Conservation (phyloP, 1,284 basidiomycete genomes). For the Austroboletus olivaceoglutinosus region DNA sequence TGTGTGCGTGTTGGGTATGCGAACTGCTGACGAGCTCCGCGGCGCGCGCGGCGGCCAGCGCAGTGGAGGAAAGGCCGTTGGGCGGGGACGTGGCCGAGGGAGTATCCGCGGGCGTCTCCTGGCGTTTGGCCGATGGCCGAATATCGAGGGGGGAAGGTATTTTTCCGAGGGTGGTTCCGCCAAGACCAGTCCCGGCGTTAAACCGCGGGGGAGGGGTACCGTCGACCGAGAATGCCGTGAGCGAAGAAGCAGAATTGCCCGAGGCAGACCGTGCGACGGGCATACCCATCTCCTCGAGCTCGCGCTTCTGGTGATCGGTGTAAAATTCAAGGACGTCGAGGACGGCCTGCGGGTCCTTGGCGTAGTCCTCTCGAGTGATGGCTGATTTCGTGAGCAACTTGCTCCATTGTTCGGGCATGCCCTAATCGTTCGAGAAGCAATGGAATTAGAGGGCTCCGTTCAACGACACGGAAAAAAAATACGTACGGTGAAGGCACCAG, state of each 20-base stretch:
- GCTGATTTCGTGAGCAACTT: conserved; percentile 94
- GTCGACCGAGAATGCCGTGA: conserved; percentile 34
- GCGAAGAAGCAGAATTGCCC: conserved; percentile 19
- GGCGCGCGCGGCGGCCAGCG: conserved; percentile 51
- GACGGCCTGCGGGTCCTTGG: conserved; percentile 95
- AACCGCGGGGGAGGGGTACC: conserved; percentile 67
- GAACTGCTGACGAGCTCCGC: conserved; percentile 65
- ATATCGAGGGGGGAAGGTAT: conserved; percentile 39
- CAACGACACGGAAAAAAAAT: background rate
- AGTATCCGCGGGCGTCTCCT: conserved; percentile 54
- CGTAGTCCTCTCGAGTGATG: conserved; percentile 97
- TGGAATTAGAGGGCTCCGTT: background rate
- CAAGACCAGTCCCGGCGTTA: conserved; percentile 83
- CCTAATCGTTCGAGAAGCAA: conserved; percentile 44
- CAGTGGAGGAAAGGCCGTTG: conserved; percentile 42
- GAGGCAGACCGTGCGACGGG: conserved; percentile 28
- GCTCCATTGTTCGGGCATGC: conserved; percentile 96
- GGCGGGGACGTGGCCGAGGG: conserved; percentile 16
- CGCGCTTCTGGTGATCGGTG: conserved; percentile 95
- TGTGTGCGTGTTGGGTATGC: conserved; percentile 45
- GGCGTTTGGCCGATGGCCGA: conserved; percentile 47
- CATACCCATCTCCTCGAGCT: conserved; percentile 64
- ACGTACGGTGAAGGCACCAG: conserved; percentile 85
- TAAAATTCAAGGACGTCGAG: conserved; percentile 98
- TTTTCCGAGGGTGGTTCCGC: conserved; percentile 55